phyloP scores from a whole-genome alignment of 2,329 filamentous ascomycete genomes.

The Pseudogymnoascus sp. region DNA sequence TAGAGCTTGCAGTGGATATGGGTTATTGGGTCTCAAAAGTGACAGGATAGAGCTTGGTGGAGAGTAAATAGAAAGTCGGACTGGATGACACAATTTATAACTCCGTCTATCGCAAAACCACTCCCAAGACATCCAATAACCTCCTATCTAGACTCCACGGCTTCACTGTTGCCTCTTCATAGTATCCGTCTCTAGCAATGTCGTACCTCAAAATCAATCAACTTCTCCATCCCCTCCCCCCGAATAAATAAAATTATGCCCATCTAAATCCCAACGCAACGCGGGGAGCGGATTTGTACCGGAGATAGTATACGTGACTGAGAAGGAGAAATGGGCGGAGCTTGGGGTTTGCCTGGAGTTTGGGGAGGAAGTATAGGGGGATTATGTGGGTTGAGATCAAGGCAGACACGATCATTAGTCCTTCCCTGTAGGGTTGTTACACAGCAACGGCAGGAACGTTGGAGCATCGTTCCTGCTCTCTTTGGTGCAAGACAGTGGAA shows the following conservation, averaged over 20 bases:
- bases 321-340: conserved; percentile 23
- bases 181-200: too few relatives aligned
- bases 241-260: too few relatives aligned
- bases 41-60: neutral
- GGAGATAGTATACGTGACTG: conserved; percentile 17
- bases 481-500: neutral
- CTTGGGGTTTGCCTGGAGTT: conserved; percentile 25
- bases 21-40: neutral
- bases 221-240: too few relatives aligned
- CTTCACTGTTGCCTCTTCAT: too few relatives aligned
- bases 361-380: conserved; percentile 26
- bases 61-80: neutral
- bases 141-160: too few relatives aligned
- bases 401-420: neutral
- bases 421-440: neutral
- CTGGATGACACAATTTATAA: neutral
- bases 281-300: neutral
- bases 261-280: too few relatives aligned
- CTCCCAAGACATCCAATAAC: too few relatives aligned
- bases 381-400: neutral
- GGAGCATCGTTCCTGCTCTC: neutral
- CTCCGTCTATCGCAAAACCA: neutral
- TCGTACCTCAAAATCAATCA: too few relatives aligned
- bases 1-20: neutral
- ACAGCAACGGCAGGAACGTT: neutral